Evolutionary conservation across 768 basidiomycete species (phyloP).

Genomic region (Austroboletus festivus): DNA sequence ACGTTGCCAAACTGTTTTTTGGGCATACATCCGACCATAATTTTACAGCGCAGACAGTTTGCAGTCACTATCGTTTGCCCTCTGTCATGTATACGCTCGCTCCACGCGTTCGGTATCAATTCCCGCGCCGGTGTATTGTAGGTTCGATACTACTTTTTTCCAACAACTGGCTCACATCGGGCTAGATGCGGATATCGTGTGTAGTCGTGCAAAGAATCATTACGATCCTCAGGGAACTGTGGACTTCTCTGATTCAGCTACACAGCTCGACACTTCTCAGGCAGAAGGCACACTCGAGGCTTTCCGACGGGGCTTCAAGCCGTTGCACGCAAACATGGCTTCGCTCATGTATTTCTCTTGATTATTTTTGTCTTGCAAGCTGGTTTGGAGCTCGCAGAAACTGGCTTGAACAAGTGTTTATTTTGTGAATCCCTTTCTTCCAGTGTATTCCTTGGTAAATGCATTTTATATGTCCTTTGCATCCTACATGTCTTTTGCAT

Average conservation of each 20-base stretch:
- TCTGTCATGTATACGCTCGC: conserved; percentile 80
- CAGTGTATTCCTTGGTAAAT: background rate
- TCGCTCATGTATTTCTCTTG: conserved; percentile 59
- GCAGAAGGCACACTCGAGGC: conserved; percentile 43
- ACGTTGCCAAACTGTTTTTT: background rate
- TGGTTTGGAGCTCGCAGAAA: too few species aligned
- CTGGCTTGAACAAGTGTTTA: too few species aligned
- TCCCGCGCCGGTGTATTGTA: conserved; percentile 80
- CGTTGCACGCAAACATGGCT: conserved; percentile 49
- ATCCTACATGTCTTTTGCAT: too few species aligned
- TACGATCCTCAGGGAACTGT: conserved; percentile 61
- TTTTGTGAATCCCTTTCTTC: background rate
- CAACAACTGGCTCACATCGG: conserved; percentile 1
- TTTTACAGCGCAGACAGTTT: conserved; percentile 56
- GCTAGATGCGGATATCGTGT: conserved; percentile 73
- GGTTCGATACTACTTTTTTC: conserved; percentile 22
- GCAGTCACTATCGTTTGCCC: conserved; percentile 67
- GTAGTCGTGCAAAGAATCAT: conserved; percentile 77
- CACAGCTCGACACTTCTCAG: conserved; percentile 40
- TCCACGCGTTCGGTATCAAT: conserved; percentile 81
- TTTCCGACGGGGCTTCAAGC: conserved; percentile 54
- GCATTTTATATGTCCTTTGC: background rate
- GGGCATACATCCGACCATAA: conserved; percentile 9
- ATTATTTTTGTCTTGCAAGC: conserved; percentile 5
- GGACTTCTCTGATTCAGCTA: conserved; percentile 60